phyloP scores from a whole-genome alignment of 1,284 basidiomycete genomes.

The Austroboletus niveus region DNA sequence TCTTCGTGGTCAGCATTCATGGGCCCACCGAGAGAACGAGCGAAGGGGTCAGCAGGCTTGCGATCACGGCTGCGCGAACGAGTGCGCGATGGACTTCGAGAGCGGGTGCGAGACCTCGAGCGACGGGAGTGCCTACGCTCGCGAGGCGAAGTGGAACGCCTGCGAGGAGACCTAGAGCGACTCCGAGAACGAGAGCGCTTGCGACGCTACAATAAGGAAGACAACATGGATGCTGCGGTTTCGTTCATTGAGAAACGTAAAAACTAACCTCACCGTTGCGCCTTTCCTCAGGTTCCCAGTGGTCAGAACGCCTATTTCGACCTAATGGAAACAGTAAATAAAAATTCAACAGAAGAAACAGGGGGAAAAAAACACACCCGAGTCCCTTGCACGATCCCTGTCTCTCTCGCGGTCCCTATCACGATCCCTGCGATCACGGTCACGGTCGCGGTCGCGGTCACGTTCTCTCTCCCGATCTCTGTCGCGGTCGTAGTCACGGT shows the following conservation, averaged over 20 bases:
- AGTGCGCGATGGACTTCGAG: conserved; percentile 56
- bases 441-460: conserved; percentile 46
- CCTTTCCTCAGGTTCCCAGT: conserved; percentile 76
- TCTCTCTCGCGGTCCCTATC: conserved; percentile 51
- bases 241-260: neutral
- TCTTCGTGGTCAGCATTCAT: conserved; percentile 91
- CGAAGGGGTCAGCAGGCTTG: conserved; percentile 60
- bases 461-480: conserved; percentile 29
- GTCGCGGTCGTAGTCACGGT: conserved; percentile 56
- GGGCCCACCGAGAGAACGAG: conserved; percentile 82
- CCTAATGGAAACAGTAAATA: conserved; percentile 23
- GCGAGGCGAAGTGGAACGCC: conserved; percentile 57
- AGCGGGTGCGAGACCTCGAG: conserved; percentile 49
- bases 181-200: conserved; percentile 55
- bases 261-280: conserved; percentile 59
- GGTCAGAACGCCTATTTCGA: conserved; percentile 53
- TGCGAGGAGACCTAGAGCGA: conserved; percentile 60
- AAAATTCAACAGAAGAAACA: neutral
- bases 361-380: conserved; percentile 41
- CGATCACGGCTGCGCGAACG: conserved; percentile 63
- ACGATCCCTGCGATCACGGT: conserved; percentile 41
- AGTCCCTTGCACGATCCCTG: conserved; percentile 50
- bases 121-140: conserved; percentile 53
- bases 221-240: conserved; percentile 2
- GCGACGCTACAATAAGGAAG: conserved; percentile 43